Conservation (phyloP, 2,329 filamentous ascomycete species). For the Penicillium sumatraense region DNA sequence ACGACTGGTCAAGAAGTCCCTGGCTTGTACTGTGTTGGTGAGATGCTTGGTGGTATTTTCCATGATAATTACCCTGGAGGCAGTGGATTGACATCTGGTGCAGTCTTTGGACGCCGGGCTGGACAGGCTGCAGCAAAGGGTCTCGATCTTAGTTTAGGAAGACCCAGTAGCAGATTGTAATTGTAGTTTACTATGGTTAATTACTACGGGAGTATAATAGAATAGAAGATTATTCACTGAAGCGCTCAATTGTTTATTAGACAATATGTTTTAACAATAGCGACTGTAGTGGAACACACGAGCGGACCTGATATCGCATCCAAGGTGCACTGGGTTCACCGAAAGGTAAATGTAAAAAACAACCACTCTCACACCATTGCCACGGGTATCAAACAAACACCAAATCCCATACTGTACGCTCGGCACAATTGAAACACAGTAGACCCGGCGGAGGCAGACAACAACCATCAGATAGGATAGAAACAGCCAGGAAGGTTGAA, state of each 20-base stretch:
- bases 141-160: background rate
- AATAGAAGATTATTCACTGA: slow-evolving; percentile 2
- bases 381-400: slow-evolving; percentile 31
- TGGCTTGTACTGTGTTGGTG: slow-evolving; percentile 65
- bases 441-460: slow-evolving; percentile 18
- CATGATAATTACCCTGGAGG: slow-evolving; percentile 68
- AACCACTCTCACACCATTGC: slow-evolving; percentile 21
- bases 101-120: slow-evolving; percentile 57
- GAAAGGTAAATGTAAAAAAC: slow-evolving; percentile 8
- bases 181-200: no score
- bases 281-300: slow-evolving; percentile 21
- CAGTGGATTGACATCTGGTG: slow-evolving; percentile 64
- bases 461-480: slow-evolving; percentile 10
- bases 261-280: slow-evolving; percentile 27
- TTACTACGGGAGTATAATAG: background rate
- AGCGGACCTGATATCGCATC: slow-evolving; percentile 6
- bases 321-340: slow-evolving; percentile 9
- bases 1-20: slow-evolving; percentile 53
- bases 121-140: slow-evolving; percentile 39
- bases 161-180: slow-evolving; percentile 1
- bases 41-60: slow-evolving; percentile 70
- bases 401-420: slow-evolving; percentile 19
- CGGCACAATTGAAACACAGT: slow-evolving; percentile 15
- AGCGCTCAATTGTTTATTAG: slow-evolving; percentile 25
- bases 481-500: background rate